phyloP scores from a whole-genome alignment of 306 rosid genomes.

The Malus asiatica region DNA sequence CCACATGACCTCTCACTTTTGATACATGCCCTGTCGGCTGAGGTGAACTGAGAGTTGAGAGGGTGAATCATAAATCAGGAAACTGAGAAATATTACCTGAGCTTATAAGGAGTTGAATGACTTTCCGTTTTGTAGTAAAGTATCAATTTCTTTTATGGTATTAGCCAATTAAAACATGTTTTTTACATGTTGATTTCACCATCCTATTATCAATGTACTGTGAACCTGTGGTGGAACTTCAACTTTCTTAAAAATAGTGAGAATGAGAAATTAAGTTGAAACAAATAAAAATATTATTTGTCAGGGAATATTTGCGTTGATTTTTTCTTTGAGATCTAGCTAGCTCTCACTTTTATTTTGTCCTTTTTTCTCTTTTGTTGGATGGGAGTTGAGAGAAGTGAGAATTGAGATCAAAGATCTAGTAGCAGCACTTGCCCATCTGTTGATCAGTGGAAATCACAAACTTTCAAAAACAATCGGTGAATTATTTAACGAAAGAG shows the following conservation, averaged over 20 bases:
- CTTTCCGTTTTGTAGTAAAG: no score
- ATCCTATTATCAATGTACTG: neutral
- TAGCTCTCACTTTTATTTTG: neutral
- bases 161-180: no score
- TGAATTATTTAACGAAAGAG: constrained; percentile 19
- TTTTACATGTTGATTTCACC: neutral
- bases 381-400: neutral
- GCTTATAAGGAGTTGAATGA: neutral
- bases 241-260: neutral
- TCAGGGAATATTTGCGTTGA: constrained; percentile 19
- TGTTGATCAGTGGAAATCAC: neutral
- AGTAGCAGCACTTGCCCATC: constrained; percentile 12
- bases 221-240: neutral
- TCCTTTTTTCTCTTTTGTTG: neutral
- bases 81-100: no score
- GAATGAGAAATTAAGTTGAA: neutral
- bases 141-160: neutral
- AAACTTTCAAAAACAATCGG: neutral
- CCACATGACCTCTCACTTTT: neutral
- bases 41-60: neutral
- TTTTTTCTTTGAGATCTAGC: neutral
- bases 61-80: neutral
- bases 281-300: neutral
- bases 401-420: constrained; percentile 12
- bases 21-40: neutral